A percentile compares a stretch with the other conserved stretches of the same genome.
phyloP scores from a whole-genome alignment of 1,139 yeast species.

The Kazachstania sp. region DNA sequence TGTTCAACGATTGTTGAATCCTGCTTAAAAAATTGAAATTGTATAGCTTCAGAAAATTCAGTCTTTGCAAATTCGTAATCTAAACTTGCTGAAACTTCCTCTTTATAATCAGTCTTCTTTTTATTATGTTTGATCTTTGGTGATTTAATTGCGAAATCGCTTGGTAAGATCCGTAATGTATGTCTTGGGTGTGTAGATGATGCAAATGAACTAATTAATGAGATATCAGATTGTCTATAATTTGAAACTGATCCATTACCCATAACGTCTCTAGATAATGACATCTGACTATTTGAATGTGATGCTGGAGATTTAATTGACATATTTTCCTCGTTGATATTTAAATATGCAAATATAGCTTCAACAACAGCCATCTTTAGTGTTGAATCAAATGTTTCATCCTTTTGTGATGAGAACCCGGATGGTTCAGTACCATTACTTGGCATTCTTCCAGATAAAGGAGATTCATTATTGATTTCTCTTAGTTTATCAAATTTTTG shows the following conservation, averaged over 20 bases:
- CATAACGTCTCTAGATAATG: background rate
- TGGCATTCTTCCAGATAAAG: background rate
- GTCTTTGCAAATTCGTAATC: conserved; percentile 47
- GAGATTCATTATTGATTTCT: background rate
- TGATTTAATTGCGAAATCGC: conserved; percentile 19
- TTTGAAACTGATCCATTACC: background rate
- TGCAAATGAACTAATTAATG: conserved; percentile 12
- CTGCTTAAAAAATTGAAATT: conserved; percentile 46
- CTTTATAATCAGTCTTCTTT: conserved; percentile 15
- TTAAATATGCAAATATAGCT: conserved; percentile 63
- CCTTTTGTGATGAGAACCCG: conserved; percentile 32
- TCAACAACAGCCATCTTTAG: conserved; percentile 66
- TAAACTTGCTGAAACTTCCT: conserved; percentile 22
- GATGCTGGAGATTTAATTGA: conserved; percentile 12
- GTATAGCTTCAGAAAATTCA: conserved; percentile 58
- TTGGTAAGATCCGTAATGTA: conserved; percentile 23
- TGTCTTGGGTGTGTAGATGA: conserved; percentile 16
- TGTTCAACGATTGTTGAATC: conserved; percentile 55
- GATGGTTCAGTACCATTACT: background rate
- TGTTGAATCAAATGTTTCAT: conserved; percentile 70
- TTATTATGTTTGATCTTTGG: conserved; percentile 11
- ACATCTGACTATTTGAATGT: background rate
- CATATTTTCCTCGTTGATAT: conserved; percentile 45
- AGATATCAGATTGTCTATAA: conserved; percentile 12
- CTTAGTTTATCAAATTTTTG: background rate